These are phyloP conservation scores for Cyclocybe aegerita DNA, from an alignment of 768 basidiomycete genomes.

Conservation along the genomic window DNA sequence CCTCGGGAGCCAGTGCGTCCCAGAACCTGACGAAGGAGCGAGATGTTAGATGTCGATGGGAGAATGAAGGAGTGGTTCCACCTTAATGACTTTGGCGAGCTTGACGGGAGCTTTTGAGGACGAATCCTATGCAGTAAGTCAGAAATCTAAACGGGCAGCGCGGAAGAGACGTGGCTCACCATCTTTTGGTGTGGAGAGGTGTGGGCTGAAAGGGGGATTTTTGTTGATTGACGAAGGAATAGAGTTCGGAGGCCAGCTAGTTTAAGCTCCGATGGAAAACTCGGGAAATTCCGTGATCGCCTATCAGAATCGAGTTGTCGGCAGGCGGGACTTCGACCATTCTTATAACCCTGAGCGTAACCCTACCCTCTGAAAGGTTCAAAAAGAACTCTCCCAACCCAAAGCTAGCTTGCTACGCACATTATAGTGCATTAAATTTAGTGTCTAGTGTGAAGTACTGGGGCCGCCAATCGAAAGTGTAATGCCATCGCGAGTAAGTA, in stretches of 20 bases:
- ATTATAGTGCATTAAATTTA: too few species aligned
- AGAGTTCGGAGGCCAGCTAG: slow-evolving; percentile 24
- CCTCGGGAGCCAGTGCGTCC: slow-evolving; percentile 98
- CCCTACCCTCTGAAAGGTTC: too few species aligned
- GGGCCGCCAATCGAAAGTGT: too few species aligned
- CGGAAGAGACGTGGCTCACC: slow-evolving; percentile 25
- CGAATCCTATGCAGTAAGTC: slow-evolving; percentile 54
- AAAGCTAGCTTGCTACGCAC: too few species aligned
- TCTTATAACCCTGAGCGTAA: not conserved
- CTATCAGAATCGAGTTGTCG: too few species aligned
- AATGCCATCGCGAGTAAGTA: too few species aligned
- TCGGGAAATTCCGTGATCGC: slow-evolving; percentile 9
- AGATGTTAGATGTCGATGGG: slow-evolving; percentile 7
- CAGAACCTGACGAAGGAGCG: slow-evolving; percentile 64
- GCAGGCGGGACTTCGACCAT: too few species aligned
- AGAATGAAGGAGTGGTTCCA: slow-evolving; percentile 25
- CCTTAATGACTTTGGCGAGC: slow-evolving; percentile 98
- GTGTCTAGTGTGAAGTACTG: too few species aligned
- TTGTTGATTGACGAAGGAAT: slow-evolving; percentile 28
- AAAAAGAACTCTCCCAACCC: too few species aligned
- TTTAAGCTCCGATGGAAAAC: slow-evolving; percentile 28
- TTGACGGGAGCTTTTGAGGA: slow-evolving; percentile 87
- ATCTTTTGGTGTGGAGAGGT: slow-evolving; percentile 24
- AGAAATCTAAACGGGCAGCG: not conserved
- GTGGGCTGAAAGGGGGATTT: slow-evolving; percentile 21